Evolutionary conservation across 192 early-diverging fungal genomes (phyloP).

Genomic region (Entomortierella lignicola): DNA sequence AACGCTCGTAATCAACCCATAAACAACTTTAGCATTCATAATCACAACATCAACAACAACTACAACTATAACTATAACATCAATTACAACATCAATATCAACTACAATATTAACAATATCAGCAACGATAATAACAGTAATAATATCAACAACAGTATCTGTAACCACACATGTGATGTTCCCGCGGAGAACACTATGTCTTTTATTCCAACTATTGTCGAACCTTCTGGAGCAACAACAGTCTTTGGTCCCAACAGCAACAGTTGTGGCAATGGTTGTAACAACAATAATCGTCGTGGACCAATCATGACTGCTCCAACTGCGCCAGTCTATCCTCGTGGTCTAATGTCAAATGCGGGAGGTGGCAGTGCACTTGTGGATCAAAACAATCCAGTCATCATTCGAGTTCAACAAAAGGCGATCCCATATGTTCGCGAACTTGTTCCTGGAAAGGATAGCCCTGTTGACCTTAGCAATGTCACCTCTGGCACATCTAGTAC

Average conservation of each 20-base stretch:
- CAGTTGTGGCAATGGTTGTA: too few relatives aligned
- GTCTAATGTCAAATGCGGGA: slow-evolving; percentile 10
- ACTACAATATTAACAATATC: not conserved
- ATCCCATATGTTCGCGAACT: slow-evolving; percentile 41
- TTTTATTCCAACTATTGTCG: too few relatives aligned
- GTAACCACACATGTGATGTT: not conserved
- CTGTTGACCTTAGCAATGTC: not conserved
- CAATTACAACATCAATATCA: too few relatives aligned
- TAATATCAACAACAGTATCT: not conserved
- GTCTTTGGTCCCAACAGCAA: too few relatives aligned
- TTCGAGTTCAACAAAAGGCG: slow-evolving; percentile 16
- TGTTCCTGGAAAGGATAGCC: slow-evolving; percentile 21
- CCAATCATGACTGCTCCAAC: not conserved
- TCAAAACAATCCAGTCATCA: not conserved
- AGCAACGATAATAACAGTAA: not conserved
- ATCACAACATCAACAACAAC: not conserved
- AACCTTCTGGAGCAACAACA: too few relatives aligned
- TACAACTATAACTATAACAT: not conserved
- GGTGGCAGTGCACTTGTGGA: not conserved
- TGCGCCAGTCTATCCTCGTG: slow-evolving; percentile 22
- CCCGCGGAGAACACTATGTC: not conserved
- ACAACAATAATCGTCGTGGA: not conserved
- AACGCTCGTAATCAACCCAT: not conserved
- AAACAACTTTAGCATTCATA: slow-evolving; percentile 11
- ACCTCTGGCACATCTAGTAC: not conserved